Evolutionary conservation across 2,329 filamentous ascomycete species (phyloP), one percentile per base, ranked within the genome.

Genomic region (Aphanoascus verrucosus): DNA sequence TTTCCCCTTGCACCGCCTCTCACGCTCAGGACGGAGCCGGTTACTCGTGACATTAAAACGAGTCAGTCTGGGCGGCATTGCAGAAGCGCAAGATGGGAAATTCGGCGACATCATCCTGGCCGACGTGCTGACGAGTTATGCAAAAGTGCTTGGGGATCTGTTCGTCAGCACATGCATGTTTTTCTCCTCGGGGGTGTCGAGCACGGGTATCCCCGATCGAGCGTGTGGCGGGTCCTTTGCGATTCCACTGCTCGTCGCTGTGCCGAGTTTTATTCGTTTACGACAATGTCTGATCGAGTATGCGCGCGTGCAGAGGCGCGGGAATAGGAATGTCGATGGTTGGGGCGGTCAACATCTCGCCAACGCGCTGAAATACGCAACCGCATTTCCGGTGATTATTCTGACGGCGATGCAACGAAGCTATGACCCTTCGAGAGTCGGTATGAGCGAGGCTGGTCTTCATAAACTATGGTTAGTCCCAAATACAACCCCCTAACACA

Each of bases 351-450:
- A 91, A 66, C 89, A 96, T 68, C 75, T 96, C 31, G 89, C 88
- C 66, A 98, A 98, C 76, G 91, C 91, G 8, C 72, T 88, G 62
- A 98, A 98, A 71, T 98, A 98, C 70, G 80, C 85, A n/a, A 89
- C 83, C 8, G 88, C 91, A 0, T 95, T 97, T 63, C 93, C 93
- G 2, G 90, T 97, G 52, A 86, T 97, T 61, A 76, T 91, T 41
- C 76, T 95, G 51, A 84, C 82, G 56, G 83, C 88, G 1, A 69
- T 93, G 64, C 83, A 89, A 71, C 79, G 86, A 56, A 77, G 82
- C 67, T 74, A 77, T 68, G 67, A 79, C 66, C 74, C 76, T 0
- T 65, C 70, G 5, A 72, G 71, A 15, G 72, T 75, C 52, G 72
- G 77, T 46, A 72, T 80, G 61, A 78, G 74, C 42, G 77, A 81